Percentiles rank a stretch among this genome's conserved stretches.
phyloP scores from a whole-genome alignment of 202 grass and related monocot species.

The Bolboschoenoplectus hybrid region DNA sequence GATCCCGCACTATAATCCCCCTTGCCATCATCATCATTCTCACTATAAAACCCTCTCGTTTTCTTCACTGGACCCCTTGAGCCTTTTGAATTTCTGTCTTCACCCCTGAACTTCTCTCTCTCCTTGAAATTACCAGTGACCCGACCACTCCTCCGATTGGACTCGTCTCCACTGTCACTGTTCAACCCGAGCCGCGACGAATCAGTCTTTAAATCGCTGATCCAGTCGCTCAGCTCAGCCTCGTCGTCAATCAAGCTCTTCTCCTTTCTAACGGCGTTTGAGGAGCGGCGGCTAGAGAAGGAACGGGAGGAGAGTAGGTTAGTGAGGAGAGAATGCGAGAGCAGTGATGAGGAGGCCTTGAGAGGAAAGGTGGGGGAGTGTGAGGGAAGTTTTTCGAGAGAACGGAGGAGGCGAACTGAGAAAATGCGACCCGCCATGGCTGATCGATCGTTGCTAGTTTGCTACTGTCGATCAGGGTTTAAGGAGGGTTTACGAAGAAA shows the following conservation, averaged over 20 bases:
- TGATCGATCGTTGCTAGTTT: neutral
- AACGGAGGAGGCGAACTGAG: constrained; percentile 33
- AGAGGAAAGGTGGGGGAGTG: constrained; percentile 22
- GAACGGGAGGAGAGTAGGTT: constrained; percentile 38
- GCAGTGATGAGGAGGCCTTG: constrained; percentile 33
- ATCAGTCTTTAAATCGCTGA: constrained; percentile 68
- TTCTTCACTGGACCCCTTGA: constrained; percentile 40
- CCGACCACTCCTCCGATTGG: constrained; percentile 30
- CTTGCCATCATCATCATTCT: constrained; percentile 28
- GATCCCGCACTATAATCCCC: constrained; percentile 30
- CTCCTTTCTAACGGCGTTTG: constrained; percentile 36
- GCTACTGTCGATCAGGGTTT: constrained; percentile 48
- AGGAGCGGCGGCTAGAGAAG: constrained; percentile 46
- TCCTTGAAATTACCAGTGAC: constrained; percentile 3
- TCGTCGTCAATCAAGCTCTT: constrained; percentile 82
- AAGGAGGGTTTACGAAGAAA: constrained; percentile 39
- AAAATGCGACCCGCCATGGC: constrained; percentile 50
- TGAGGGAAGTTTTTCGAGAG: constrained; percentile 9
- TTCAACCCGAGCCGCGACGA: constrained; percentile 54
- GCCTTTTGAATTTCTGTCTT: constrained; percentile 42
- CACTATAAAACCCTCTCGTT: constrained; percentile 45
- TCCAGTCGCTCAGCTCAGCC: constrained; percentile 81
- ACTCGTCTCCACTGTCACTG: constrained; percentile 62
- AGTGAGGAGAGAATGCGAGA: constrained; percentile 23
- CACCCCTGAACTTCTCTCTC: constrained; percentile 41